A percentile compares a stretch with the other conserved stretches of the same genome.
These are phyloP conservation scores for Pleurotus cornucopiae DNA, from an alignment of 768 basidiomycete genomes.

Conservation along the genomic window DNA sequence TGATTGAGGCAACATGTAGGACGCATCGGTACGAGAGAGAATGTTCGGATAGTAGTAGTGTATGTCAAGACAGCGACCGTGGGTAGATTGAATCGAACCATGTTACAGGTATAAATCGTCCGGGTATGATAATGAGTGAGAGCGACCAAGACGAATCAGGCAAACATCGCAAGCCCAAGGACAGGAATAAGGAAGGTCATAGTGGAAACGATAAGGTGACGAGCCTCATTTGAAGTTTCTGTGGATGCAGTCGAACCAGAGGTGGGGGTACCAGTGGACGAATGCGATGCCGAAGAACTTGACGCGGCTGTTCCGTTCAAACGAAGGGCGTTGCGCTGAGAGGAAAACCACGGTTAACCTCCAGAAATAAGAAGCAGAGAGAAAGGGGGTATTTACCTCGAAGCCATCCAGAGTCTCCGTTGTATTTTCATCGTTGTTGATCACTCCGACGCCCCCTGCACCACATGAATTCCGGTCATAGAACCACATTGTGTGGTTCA, in stretches of 20 bases:
- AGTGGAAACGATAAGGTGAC: background rate
- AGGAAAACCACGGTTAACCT: conserved; percentile 1
- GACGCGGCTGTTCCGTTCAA: conserved; percentile 45
- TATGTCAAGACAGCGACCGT: background rate
- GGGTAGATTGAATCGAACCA: background rate
- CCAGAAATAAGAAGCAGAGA: background rate
- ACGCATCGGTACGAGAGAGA: background rate
- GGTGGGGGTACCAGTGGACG: background rate
- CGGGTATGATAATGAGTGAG: background rate
- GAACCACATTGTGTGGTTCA: conserved; percentile 52
- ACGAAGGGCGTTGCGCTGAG: conserved; percentile 53
- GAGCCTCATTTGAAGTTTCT: background rate
- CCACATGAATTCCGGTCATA: conserved; percentile 53
- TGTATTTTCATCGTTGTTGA: conserved; percentile 48
- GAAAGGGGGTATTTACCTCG: conserved; percentile 27
- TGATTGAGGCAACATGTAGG: background rate
- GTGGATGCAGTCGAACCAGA: conserved; percentile 1
- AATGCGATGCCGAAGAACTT: conserved; percentile 10
- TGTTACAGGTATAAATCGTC: background rate
- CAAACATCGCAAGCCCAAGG: background rate
- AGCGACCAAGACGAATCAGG: background rate
- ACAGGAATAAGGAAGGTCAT: background rate
- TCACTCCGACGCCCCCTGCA: conserved; percentile 56
- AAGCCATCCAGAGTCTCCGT: conserved; percentile 41
- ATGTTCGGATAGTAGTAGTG: background rate